Percentiles rank a stretch among this genome's conserved stretches.
These are phyloP conservation scores for Parascedosporium putredinis DNA, from an alignment of 2,329 filamentous ascomycete genomes.

Conservation along the genomic window DNA sequence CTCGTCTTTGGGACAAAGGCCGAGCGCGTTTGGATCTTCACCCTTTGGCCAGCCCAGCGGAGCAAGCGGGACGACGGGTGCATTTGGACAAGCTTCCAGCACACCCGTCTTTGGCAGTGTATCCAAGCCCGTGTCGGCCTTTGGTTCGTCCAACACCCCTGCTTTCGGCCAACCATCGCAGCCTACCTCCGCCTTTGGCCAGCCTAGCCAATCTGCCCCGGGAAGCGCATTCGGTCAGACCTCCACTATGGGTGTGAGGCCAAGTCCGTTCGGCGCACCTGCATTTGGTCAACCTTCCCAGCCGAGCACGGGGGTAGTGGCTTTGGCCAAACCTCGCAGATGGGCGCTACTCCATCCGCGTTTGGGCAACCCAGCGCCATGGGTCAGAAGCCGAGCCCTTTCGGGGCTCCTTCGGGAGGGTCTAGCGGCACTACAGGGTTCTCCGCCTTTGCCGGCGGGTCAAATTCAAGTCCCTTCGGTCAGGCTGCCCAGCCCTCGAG, in stretches of 20 bases:
- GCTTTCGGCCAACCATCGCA: conserved; percentile 18
- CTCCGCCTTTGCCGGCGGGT: conserved; percentile 4
- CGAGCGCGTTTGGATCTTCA: conserved; percentile 7
- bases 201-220: conserved; percentile 14
- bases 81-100: conserved; percentile 15
- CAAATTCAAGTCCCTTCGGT: conserved; percentile 16
- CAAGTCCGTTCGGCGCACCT: conserved; percentile 9
- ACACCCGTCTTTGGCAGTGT: conserved; percentile 12
- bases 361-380: conserved; percentile 6
- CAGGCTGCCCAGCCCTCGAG: conserved; percentile 11
- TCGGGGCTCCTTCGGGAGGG: conserved; percentile 15
- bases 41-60: conserved; percentile 17
- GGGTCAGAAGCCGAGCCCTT: conserved; percentile 25
- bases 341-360: background rate
- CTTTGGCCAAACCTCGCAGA: conserved; percentile 15
- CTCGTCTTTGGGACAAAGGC: conserved; percentile 22
- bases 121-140: conserved; percentile 15
- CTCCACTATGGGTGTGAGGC: background rate
- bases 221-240: conserved; percentile 11
- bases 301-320: conserved; percentile 2
- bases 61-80: conserved; percentile 3
- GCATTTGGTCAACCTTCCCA: conserved; percentile 3
- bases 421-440: background rate
- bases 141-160: conserved; percentile 3
- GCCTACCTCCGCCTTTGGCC: conserved; percentile 18